Evolutionary conservation across 371 early-diverging fungal genomes (phyloP), one percentile per base, ranked within the genome.

Genomic region (Fennellomyces sp.): DNA sequence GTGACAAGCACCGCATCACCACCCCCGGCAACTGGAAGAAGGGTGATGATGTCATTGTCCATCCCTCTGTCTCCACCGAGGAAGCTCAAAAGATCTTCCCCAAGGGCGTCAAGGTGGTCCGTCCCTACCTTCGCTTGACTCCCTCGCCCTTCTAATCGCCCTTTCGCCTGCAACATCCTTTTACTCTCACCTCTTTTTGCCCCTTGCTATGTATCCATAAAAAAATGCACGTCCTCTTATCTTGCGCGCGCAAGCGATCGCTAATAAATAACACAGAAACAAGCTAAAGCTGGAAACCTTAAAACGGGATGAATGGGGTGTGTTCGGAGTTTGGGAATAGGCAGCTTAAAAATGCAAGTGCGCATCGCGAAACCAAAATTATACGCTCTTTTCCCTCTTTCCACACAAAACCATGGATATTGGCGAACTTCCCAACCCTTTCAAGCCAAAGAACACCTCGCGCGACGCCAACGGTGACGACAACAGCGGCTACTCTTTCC

Each of bases 1-100:
- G 88, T 52, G 97, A 97, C 73, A 82, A 81, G 65, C 79, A 91
- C 72, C 88, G 89, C 28, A 88, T 96, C 67, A 94, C 95, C 23
- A 97, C 98, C 23, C 98, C 98, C 15, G 96, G 91, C 64, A 90
- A 94, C 82, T 97, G 97, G 97, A 87, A 82, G 76, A 80, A 84
- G 52, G 92, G 90, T 25, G 90, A 90, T 52, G 89, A 94, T 63
- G 94, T 97, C 41, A 94, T 97, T 66, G 88, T 97, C 29, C 97
- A 93, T 65, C 91, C 91, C 49, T 82, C 88, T 19, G 91, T 95
- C 31, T 72, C 85, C 25, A 88, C 91, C 63, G 93, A 91, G 54
- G 92, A 93, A 73, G 96, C 96, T 38, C 81, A 82, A 21, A 79
- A 79, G 62, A 57, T 92, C 25, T 97, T 95, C 84, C 94, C 94